phyloP scores from a whole-genome alignment of 2,329 filamentous ascomycete species.

The Ramularia endophylla region DNA sequence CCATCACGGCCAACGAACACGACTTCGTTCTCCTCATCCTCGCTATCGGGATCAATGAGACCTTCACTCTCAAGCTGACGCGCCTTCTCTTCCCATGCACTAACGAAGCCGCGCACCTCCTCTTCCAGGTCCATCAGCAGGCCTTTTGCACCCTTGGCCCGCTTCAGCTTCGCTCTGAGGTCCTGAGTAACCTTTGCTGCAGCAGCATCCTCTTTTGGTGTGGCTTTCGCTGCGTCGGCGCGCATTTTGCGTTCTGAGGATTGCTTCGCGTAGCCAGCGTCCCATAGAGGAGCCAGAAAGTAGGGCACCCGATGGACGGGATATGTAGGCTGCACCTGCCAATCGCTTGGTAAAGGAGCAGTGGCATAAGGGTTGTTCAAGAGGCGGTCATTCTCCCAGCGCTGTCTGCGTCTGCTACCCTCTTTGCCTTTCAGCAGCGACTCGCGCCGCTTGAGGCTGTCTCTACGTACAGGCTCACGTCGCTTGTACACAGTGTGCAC shows the following conservation, averaged over 20 bases:
- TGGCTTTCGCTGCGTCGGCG: conserved; percentile 42
- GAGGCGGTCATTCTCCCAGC: conserved; percentile 95
- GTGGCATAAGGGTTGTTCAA: conserved; percentile 80
- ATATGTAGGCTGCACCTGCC: conserved; percentile 75
- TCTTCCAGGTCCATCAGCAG: conserved; percentile 81
- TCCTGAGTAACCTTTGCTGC: conserved; percentile 65
- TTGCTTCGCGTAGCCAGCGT: conserved; percentile 45
- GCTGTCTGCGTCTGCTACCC: conserved; percentile 74
- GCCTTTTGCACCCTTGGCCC: conserved; percentile 66
- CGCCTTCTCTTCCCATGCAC: conserved; percentile 51
- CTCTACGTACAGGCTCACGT: conserved; percentile 51
- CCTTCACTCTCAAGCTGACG: conserved; percentile 42
- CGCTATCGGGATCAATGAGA: conserved; percentile 44
- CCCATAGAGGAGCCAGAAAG: conserved; percentile 82
- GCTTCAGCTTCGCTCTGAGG: conserved; percentile 73
- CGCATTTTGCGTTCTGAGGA: conserved; percentile 29
- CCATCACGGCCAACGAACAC: conserved; percentile 75
- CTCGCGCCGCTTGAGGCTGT: conserved; percentile 63
- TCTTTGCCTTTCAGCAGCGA: conserved; percentile 82
- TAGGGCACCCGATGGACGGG: conserved; percentile 75
- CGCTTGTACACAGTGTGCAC: conserved; percentile 41
- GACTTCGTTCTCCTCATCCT: conserved; percentile 80
- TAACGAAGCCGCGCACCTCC: conserved; percentile 71
- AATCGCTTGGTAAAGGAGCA: conserved; percentile 76
- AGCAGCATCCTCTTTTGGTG: conserved; percentile 44